Percentiles rank a stretch among this genome's conserved stretches.
Conservation (phyloP, 2,329 filamentous ascomycete species). For the Neophaeococcomyces aloes region DNA sequence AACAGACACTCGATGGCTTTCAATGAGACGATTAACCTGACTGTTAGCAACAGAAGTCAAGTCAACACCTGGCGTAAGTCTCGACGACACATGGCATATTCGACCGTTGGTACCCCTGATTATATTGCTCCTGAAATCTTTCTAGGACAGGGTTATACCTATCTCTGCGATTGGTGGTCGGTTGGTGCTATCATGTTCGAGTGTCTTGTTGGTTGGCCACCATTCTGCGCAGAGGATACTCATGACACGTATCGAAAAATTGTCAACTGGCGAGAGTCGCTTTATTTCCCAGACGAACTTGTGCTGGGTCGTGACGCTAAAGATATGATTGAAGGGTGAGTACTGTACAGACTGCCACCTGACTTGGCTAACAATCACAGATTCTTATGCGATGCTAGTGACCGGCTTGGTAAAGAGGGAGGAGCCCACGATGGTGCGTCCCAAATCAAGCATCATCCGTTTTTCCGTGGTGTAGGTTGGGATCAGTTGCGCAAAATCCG, state of each 20-base stretch:
- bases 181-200: conserved; percentile 99
- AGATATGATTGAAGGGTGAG: conserved; percentile 80
- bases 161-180: conserved; percentile 98
- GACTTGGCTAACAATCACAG: conserved; percentile 38
- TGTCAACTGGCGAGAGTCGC: conserved; percentile 89
- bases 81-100: conserved; percentile 90
- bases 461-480: conserved; percentile 96
- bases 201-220: conserved; percentile 95
- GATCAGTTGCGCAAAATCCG: conserved; percentile 84
- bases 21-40: conserved; percentile 88
- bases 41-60: conserved; percentile 91
- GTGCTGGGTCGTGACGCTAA: conserved; percentile 80
- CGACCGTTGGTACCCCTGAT: conserved; percentile 93
- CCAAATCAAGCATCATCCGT: conserved; percentile 87
- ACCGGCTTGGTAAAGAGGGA: conserved; percentile 67
- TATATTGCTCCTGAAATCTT: conserved; percentile 99
- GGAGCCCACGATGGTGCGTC: conserved; percentile 58
- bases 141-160: conserved; percentile 89
- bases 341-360: conserved; percentile 12
- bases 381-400: conserved; percentile 86
- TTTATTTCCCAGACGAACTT: conserved; percentile 95
- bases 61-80: conserved; percentile 99
- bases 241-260: conserved; percentile 99
- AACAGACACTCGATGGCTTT: conserved; percentile 91
- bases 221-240: conserved; percentile 95